A percentile compares a stretch with the other conserved stretches of the same genome.
phyloP scores from a whole-genome alignment of 2,329 filamentous ascomycete species.

The Calycina herbarum region DNA sequence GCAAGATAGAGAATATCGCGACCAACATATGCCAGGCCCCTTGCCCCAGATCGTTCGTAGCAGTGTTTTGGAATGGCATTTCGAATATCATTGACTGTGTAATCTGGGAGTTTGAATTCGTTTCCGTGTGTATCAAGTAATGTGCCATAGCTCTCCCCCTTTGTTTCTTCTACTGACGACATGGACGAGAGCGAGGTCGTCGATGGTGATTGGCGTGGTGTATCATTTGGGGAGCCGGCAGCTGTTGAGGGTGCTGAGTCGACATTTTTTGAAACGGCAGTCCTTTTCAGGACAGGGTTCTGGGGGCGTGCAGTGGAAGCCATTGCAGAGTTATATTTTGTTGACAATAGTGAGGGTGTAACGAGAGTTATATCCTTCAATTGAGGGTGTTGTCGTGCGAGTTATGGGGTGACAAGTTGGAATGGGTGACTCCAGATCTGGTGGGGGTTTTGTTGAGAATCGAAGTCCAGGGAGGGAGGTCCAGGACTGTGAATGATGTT shows the following conservation, averaged over 20 bases:
- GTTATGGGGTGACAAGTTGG: slow-evolving; percentile 2
- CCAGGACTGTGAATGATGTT: slow-evolving; percentile 6
- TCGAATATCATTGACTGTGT: slow-evolving; percentile 95
- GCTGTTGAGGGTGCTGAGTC: slow-evolving; percentile 53
- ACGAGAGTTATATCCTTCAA: not conserved
- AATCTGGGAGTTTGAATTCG: slow-evolving; percentile 89
- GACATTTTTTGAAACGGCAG: slow-evolving; percentile 31
- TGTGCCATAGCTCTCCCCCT: slow-evolving; percentile 53
- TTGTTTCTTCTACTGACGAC: slow-evolving; percentile 59
- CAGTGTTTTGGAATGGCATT: slow-evolving; percentile 98
- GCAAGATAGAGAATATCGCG: slow-evolving; percentile 75
- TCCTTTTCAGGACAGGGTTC: slow-evolving; percentile 29
- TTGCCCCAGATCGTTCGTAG: slow-evolving; percentile 80
- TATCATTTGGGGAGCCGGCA: slow-evolving; percentile 58
- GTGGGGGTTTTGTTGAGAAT: not conserved
- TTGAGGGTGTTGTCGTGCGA: not conserved
- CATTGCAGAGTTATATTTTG: slow-evolving; percentile 28
- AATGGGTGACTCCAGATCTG: not conserved
- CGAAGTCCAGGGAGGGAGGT: not conserved
- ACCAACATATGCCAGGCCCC: slow-evolving; percentile 78
- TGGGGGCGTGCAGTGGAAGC: slow-evolving; percentile 36
- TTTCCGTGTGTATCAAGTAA: slow-evolving; percentile 93
- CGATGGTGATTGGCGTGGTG: slow-evolving; percentile 66
- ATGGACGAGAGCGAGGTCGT: slow-evolving; percentile 92
- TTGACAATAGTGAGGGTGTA: not conserved